Base-by-base conservation (phyloP, 768 basidiomycete species). In the Jaapia argillacea region DNA sequence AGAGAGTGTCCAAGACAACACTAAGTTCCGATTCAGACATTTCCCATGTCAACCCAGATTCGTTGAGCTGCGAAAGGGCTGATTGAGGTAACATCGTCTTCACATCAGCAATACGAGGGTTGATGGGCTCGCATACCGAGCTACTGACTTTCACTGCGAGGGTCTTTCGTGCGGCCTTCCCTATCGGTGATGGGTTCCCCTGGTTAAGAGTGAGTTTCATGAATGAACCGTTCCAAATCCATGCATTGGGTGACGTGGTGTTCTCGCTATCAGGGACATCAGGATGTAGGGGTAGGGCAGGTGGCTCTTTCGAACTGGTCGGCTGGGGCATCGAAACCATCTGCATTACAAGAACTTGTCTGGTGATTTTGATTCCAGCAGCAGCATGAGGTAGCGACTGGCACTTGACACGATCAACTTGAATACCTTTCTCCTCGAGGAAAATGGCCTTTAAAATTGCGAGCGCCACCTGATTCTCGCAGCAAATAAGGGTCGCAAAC, bases 401-500 rank as follows among this genome's bases (percentile, higher is more conserved):
- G 10, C 14, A 5, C 13, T 25, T 3, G 21, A 46, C 40, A 4
- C n/a, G 25, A 16, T 46, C 40, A 13, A 28, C 23, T 10, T 16
- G 38, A 4, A 10, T 18, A 10, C 40, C 21, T 36, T 48, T 48
- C 40, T 48, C 39, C 24, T 45, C 45, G 31, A 48, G 45, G 20
- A 27, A 16, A 36, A 46, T 45, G 31, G 27, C 22, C 35, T 46
- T 46, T 4, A 48, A 26, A 23, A 48, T 37, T 12, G 48, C 48
- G 28, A 48, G 45, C 16, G 6, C 4, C 10, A 46, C 40, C 5
- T 4, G 16, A 16, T 24, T 21, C 12, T 46, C 46, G 45, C 38
- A 41, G 16, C 4, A 5, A 14, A 48, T 36, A 27, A 48, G 39
- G 5, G 48, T 44, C 5, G 41, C 41, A 42, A 46, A 48, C 4